Evolutionary conservation across 1,284 basidiomycete genomes (phyloP), one percentile per base, ranked within the genome.

Genomic region (Cystobasidium slooffiae): DNA sequence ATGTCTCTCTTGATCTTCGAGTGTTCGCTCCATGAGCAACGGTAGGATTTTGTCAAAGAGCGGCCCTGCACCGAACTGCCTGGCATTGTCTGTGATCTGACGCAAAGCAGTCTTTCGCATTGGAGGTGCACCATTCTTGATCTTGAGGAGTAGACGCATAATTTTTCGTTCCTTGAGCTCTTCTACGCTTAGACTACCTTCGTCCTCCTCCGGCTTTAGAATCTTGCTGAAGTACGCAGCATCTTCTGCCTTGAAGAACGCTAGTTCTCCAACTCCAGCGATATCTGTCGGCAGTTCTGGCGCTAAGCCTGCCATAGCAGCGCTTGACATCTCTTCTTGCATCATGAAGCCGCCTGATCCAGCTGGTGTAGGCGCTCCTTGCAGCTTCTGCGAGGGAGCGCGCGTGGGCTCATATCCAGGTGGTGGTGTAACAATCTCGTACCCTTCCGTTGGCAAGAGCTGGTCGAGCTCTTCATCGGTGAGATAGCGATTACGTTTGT

Each of bases 121-220:
- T 9, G 96, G 95, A 43, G 97, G 97, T 1, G 96, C 98, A 61
- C 97, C 97, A 82, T 99, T 99, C 86, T 99, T 99, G 84, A 99
- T 99, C 85, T 99, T 99, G 80, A 99, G 88, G 61, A 99, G 85
- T n/a, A 99, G 85, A n/a, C 95, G 90, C 95, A 99, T 98, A 80
- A 99, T 99, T 84, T 98, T 98, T 81, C 95, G 89, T 84, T 99
- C 97, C 85, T 99, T 99, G 87, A 98, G 91, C 85, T 99, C 97
- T 68, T 99, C 97, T n/a, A 95, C 89, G 0, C 92, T 89, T 65
- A 98, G 86, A n/a, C 76, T 80, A 41, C 80, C 78, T 84, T 97
- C 92, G 24, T 94, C 93, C 83, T 97, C 93, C 80, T 97, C 94
- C 80, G 95, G 93, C 82, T 70, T 67, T 20, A 76, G 46, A 44